Conservation (phyloP, 805 yeast species). For the Zygoascus bituminiphila region DNA sequence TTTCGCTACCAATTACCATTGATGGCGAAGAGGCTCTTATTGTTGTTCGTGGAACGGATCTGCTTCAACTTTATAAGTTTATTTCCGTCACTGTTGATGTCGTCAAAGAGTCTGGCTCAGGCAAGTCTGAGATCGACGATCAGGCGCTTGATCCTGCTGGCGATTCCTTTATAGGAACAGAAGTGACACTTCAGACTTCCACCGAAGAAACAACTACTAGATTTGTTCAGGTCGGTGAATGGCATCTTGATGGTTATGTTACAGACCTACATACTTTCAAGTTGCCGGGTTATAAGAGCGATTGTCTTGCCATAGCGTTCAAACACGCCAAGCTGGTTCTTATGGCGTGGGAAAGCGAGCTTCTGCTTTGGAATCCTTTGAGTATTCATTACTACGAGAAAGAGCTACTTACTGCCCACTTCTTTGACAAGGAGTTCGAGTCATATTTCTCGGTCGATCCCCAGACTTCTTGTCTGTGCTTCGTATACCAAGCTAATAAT, state of each 20-base stretch:
- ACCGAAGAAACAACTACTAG: conserved; percentile 20
- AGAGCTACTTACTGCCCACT: conserved; percentile 35
- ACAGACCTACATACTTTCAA: conserved; percentile 46
- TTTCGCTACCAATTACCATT: conserved; percentile 39
- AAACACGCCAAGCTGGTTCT: conserved; percentile 71
- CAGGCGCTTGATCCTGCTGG: conserved; percentile 17
- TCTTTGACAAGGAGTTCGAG: conserved; percentile 25
- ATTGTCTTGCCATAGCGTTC: conserved; percentile 58
- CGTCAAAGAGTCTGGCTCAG: conserved; percentile 13
- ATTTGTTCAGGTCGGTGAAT: conserved; percentile 50
- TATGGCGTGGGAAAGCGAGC: conserved; percentile 55
- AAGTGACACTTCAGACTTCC: conserved; percentile 20
- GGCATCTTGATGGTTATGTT: conserved; percentile 61
- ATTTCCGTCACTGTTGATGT: conserved; percentile 7
- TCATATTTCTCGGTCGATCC: conserved; percentile 57
- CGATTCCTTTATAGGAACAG: conserved; percentile 19
- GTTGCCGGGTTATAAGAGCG: conserved; percentile 38
- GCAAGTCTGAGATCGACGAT: conserved; percentile 16
- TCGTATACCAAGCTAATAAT: conserved; percentile 49
- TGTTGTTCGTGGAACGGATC: conserved; percentile 54
- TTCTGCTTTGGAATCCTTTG: conserved; percentile 53
- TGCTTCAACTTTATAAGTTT: conserved; percentile 52
- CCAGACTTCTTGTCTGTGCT: conserved; percentile 41
- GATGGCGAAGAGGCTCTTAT: conserved; percentile 45
- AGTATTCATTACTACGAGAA: conserved; percentile 85